These are phyloP conservation scores for Peribolospora kevripleyi DNA, from an alignment of 768 basidiomycete genomes.

Conservation along the genomic window DNA sequence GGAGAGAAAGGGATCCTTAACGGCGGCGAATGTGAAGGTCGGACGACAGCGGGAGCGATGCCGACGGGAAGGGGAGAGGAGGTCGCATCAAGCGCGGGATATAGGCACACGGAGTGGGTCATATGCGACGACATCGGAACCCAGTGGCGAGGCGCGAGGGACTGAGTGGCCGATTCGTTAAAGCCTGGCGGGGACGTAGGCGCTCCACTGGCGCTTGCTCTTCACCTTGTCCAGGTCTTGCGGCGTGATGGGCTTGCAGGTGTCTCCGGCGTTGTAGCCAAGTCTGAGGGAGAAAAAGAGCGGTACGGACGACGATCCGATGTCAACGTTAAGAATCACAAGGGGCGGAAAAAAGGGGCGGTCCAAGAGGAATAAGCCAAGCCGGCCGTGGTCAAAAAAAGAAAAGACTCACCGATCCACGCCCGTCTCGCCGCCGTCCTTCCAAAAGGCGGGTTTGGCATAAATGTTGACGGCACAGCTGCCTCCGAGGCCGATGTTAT, in stretches of 20 bases:
- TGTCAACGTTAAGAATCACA: not conserved
- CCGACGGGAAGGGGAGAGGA: too few species aligned
- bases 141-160: too few species aligned
- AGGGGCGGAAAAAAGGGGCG: not conserved
- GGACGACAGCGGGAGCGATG: too few species aligned
- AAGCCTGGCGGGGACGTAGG: not conserved
- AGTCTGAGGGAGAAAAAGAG: constrained; percentile 23
- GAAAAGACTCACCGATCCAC: constrained; percentile 28
- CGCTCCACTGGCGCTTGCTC: constrained; percentile 26
- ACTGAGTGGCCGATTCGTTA: too few species aligned
- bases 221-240: constrained; percentile 52
- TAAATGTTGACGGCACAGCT: constrained; percentile 45
- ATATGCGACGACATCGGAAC: too few species aligned
- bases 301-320: too few species aligned
- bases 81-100: too few species aligned
- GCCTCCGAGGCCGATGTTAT: not conserved
- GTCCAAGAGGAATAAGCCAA: not conserved
- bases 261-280: constrained; percentile 56
- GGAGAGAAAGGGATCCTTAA: too few species aligned
- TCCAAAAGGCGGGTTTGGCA: constrained; percentile 52
- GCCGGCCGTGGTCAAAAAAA: not conserved
- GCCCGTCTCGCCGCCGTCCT: constrained; percentile 42
- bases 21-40: too few species aligned
- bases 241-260: constrained; percentile 36
- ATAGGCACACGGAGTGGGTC: too few species aligned